Evolutionary conservation across 1,284 basidiomycete species (phyloP).

Genomic region (Pyrrhoderma lamaoense): DNA sequence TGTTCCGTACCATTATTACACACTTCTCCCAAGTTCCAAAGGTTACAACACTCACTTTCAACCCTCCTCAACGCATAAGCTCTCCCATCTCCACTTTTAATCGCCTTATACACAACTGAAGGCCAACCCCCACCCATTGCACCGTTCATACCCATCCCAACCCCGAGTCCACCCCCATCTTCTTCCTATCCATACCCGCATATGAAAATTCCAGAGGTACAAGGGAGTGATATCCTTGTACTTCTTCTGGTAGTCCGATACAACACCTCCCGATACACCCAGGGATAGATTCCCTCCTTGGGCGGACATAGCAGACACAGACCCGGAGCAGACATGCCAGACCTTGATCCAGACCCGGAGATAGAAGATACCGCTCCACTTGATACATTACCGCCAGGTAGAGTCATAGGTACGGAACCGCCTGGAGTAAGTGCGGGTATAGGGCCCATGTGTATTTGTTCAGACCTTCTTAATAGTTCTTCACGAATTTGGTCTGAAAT

Average conservation of each 20-base stretch:
- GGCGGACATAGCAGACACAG: no score
- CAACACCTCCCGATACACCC: no score
- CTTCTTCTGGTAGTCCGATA: conserved; percentile 80
- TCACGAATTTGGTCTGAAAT: conserved; percentile 73
- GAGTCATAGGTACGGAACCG: no score
- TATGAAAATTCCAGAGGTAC: conserved; percentile 71
- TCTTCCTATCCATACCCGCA: no score
- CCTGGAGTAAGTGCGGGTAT: conserved; percentile 43
- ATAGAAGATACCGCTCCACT: no score
- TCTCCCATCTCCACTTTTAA: conserved; percentile 70
- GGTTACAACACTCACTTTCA: conserved; percentile 57
- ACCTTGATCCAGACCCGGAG: no score
- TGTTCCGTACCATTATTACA: background rate
- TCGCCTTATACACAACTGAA: conserved; percentile 79
- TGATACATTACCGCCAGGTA: no score
- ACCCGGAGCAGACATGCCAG: no score
- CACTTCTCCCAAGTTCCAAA: no score
- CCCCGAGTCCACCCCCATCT: conserved; percentile 27
- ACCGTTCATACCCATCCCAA: background rate
- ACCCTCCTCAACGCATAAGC: conserved; percentile 77
- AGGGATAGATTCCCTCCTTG: no score
- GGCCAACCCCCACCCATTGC: conserved; percentile 39
- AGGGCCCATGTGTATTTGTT: conserved; percentile 52
- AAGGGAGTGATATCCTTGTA: conserved; percentile 89
- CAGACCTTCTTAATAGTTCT: conserved; percentile 74